Evolutionary conservation across 2,329 filamentous ascomycete genomes (phyloP).

Genomic region (Penicillium frequentans): DNA sequence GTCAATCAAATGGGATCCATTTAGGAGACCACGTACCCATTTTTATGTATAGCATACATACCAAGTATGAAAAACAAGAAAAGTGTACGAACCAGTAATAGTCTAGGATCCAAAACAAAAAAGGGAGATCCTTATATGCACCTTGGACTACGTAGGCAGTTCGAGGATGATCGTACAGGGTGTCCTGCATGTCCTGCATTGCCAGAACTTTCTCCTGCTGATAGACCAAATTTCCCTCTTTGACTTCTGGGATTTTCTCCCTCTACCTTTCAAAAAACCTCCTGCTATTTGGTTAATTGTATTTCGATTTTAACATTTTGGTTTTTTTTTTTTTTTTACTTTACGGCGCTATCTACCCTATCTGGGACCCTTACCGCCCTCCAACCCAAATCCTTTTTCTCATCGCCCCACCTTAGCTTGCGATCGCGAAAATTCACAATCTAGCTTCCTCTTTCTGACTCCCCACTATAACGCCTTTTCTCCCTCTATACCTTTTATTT

Average conservation of each 20-base stretch:
- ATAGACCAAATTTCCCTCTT: background rate
- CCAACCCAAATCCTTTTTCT: constrained; percentile 20
- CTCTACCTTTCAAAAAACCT: background rate
- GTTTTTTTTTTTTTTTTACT: background rate
- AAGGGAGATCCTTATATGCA: background rate
- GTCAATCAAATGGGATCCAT: background rate
- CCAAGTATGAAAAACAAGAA: background rate
- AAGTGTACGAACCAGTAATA: background rate
- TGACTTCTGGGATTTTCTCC: background rate
- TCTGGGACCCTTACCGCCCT: constrained; percentile 16
- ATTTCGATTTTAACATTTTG: background rate
- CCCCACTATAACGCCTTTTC: background rate
- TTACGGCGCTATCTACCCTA: constrained; percentile 13
- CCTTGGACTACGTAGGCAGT: background rate
- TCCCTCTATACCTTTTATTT: background rate
- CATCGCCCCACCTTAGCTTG: constrained; percentile 42
- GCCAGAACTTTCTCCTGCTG: background rate
- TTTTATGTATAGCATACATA: background rate
- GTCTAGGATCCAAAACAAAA: background rate
- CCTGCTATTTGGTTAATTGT: background rate
- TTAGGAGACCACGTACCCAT: background rate
- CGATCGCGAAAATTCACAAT: constrained; percentile 30
- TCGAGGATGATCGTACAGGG: constrained; percentile 1
- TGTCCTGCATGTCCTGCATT: constrained; percentile 6
- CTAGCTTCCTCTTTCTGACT: constrained; percentile 9